A percentile compares a stretch with the other conserved stretches of the same genome.
phyloP scores from a whole-genome alignment of 192 early-diverging fungal species.

The Geranomyces variabilis region DNA sequence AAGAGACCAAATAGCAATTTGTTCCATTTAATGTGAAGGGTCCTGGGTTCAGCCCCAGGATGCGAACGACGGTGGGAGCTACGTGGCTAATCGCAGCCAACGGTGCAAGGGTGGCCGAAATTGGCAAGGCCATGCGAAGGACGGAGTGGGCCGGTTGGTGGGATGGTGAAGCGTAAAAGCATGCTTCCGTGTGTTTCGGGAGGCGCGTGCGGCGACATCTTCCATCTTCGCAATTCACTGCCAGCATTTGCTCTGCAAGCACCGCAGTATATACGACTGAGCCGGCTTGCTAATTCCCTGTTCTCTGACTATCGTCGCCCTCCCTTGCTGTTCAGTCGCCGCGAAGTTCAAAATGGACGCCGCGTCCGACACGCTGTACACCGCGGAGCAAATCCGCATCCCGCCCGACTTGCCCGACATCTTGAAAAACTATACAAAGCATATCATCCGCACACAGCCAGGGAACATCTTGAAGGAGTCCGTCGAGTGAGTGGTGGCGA shows the following conservation, averaged over 20 bases:
- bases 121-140: background rate
- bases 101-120: conserved; percentile 5
- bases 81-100: background rate
- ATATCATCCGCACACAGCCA: conserved; percentile 53
- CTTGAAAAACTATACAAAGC: conserved; percentile 58
- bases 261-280: no score
- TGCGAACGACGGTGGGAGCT: background rate
- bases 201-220: no score
- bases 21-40: conserved; percentile 84
- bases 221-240: no score
- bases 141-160: no score
- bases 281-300: no score
- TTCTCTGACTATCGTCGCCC: no score
- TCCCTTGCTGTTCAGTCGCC: no score
- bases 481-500: conserved; percentile 40
- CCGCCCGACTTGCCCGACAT: conserved; percentile 59
- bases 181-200: no score
- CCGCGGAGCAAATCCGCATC: conserved; percentile 58
- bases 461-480: conserved; percentile 48
- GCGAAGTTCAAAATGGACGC: conserved; percentile 19
- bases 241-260: no score
- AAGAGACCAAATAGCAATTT: conserved; percentile 76
- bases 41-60: conserved; percentile 79
- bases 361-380: conserved; percentile 46
- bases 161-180: no score